A percentile compares a stretch with the other conserved stretches of the same genome.
These are phyloP conservation scores for Botryotinia narcissicola DNA, from an alignment of 2,329 filamentous ascomycete species.

Conservation along the genomic window DNA sequence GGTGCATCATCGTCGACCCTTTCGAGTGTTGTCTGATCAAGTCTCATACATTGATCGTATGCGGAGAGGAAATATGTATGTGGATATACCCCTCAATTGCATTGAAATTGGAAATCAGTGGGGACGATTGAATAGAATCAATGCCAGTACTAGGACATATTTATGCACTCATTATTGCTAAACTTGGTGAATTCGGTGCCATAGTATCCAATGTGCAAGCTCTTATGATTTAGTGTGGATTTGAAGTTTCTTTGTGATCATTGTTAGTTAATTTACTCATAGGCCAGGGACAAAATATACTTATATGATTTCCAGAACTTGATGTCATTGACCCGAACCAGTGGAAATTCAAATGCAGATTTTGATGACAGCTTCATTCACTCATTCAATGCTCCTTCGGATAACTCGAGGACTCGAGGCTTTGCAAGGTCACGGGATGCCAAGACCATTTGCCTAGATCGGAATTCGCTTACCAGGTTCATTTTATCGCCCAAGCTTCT, in stretches of 20 bases:
- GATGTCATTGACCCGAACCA: neutral
- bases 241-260: neutral
- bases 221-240: neutral
- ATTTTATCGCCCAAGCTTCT: slow-evolving; percentile 1
- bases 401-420: neutral
- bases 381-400: neutral
- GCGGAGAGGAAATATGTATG: neutral
- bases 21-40: neutral
- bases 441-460: neutral
- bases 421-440: neutral
- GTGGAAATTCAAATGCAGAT: neutral
- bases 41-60: neutral
- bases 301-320: neutral
- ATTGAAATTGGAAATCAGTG: neutral
- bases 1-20: slow-evolving; percentile 3
- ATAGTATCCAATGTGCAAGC: neutral
- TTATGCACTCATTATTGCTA: neutral
- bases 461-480: neutral
- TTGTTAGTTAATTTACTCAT: neutral
- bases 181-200: neutral
- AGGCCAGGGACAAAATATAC: neutral
- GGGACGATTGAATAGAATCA: neutral
- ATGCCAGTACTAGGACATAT: neutral
- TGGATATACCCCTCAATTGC: slow-evolving; percentile 7
- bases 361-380: neutral